Conservation (phyloP, 768 basidiomycete species). For the Auricularia sp. region DNA sequence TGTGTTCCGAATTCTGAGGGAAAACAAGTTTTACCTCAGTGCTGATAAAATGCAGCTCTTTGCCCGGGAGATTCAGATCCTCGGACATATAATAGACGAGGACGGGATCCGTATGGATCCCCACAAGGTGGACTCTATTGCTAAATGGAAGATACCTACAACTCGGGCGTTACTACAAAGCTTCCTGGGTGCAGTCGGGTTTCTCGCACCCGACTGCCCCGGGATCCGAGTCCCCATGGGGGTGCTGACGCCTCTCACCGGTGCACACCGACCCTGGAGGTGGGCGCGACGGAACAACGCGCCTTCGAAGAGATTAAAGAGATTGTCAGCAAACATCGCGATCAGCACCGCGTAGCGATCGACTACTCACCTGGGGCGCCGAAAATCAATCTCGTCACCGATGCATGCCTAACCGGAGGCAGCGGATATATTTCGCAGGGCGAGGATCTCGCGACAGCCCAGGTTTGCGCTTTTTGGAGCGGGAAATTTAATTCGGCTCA, state of each 20-base stretch:
- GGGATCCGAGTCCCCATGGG: conserved; percentile 30
- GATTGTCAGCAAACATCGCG: conserved; percentile 12
- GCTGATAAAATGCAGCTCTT: no score
- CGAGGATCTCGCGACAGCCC: conserved; percentile 16
- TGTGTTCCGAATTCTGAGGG: no score
- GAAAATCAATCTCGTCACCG: no score
- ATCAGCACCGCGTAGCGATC: conserved; percentile 17
- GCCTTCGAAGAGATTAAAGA: conserved; percentile 24
- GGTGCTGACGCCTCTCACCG: conserved; percentile 17
- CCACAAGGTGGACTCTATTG: conserved; percentile 17
- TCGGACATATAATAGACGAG: conserved; percentile 19
- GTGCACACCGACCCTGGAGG: conserved; percentile 8
- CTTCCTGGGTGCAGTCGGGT: conserved; percentile 30
- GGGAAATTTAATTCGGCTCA: conserved; percentile 28
- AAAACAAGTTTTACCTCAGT: no score
- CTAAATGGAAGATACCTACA: conserved; percentile 21
- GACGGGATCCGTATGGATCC: conserved; percentile 20
- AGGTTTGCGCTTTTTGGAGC: conserved; percentile 25
- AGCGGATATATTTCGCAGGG: conserved; percentile 23
- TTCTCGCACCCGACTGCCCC: conserved; percentile 24
- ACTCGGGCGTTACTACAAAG: conserved; percentile 20
- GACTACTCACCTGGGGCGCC: no score
- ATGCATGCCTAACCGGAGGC: conserved; percentile 21
- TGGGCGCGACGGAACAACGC: conserved; percentile 23
- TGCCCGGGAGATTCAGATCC: conserved; percentile 15